Evolutionary conservation across 306 rosid species (phyloP).

Genomic region (Trifolium subterraneum): DNA sequence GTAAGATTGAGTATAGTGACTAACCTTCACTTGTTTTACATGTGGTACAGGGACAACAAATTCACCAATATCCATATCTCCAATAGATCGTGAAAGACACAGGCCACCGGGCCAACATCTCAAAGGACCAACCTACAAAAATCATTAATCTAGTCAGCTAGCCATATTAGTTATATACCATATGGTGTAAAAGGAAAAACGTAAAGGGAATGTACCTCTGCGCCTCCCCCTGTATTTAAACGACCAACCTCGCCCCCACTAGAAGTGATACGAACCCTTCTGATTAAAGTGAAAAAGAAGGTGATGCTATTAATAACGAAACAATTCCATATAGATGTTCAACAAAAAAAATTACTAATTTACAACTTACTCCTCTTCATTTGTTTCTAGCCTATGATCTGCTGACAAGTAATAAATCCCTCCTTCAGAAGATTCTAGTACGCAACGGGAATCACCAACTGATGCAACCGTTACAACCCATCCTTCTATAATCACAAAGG

Average conservation of each 20-base stretch:
- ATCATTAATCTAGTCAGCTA: constrained; percentile 35
- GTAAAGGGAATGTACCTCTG: constrained; percentile 69
- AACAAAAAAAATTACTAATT: constrained; percentile 10
- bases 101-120: constrained; percentile 99
- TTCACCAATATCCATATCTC: constrained; percentile 97
- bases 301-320: constrained; percentile 20
- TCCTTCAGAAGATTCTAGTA: constrained; percentile 93
- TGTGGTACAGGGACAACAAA: constrained; percentile 95
- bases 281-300: constrained; percentile 46
- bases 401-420: constrained; percentile 89
- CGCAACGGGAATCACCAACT: constrained; percentile 97
- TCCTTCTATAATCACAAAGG: constrained; percentile 96
- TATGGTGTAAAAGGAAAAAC: constrained; percentile 14
- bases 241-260: constrained; percentile 99
- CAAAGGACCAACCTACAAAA: constrained; percentile 86
- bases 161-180: constrained; percentile 17
- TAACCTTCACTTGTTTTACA: constrained; percentile 98
- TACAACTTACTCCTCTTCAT: constrained; percentile 93
- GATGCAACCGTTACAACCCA: constrained; percentile 98
- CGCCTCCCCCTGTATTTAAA: constrained; percentile 98
- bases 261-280: constrained; percentile 86
- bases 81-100: constrained; percentile 96
- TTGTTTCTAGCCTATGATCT: constrained; percentile 92
- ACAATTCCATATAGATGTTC: constrained; percentile 25
- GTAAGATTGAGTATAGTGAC: constrained; percentile 50